Conservation (phyloP, 2,329 filamentous ascomycete species). For the Penicillium rolfsii region DNA sequence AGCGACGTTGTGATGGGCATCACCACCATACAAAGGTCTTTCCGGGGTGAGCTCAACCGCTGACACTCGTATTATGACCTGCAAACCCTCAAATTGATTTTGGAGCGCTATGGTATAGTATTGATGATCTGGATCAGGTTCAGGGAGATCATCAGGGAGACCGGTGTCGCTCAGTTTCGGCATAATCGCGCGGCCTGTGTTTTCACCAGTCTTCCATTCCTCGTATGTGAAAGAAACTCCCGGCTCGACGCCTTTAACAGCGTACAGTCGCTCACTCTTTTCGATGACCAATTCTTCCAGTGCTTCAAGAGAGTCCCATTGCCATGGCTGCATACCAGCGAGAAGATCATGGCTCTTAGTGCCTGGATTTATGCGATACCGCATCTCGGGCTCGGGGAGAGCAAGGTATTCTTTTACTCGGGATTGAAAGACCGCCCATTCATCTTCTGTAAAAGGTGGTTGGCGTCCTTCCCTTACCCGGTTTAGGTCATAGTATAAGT, state of each 20-base stretch:
- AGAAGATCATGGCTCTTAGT: constrained; percentile 7
- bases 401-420: constrained; percentile 11
- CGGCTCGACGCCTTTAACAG: constrained; percentile 10
- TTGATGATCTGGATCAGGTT: constrained; percentile 12
- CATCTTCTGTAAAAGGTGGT: constrained; percentile 8
- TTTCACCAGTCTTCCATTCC: constrained; percentile 12
- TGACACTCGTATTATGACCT: constrained; percentile 12
- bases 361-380: constrained; percentile 6
- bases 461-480: neutral
- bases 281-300: neutral
- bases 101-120: constrained; percentile 15
- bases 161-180: neutral
- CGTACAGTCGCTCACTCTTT: constrained; percentile 3
- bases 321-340: neutral
- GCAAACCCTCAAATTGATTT: constrained; percentile 11
- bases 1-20: constrained; percentile 8
- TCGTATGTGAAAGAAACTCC: constrained; percentile 18
- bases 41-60: constrained; percentile 14
- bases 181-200: constrained; percentile 11
- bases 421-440: constrained; percentile 6
- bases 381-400: constrained; percentile 8
- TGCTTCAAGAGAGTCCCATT: neutral
- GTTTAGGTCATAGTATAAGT: neutral
- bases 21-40: constrained; percentile 7
- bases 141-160: neutral